These are phyloP conservation scores for Phyllosticta capitalensis DNA, from an alignment of 2,329 filamentous ascomycete genomes.

Conservation along the genomic window DNA sequence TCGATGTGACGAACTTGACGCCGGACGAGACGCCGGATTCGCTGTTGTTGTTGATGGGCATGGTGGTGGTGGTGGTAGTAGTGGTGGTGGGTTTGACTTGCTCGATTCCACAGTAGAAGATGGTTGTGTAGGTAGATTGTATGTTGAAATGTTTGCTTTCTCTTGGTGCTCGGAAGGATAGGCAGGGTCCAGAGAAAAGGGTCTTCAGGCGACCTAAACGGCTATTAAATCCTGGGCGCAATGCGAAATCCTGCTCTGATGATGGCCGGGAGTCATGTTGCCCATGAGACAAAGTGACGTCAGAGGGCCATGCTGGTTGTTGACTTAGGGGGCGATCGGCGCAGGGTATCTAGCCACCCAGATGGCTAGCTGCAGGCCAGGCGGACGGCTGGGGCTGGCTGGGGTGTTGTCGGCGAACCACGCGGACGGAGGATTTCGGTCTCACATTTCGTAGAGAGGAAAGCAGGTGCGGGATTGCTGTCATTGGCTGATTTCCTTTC, in stretches of 20 bases:
- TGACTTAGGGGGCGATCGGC: neutral
- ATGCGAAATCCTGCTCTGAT: too few relatives aligned
- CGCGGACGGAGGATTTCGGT: neutral
- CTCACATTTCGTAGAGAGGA: neutral
- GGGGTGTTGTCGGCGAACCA: neutral
- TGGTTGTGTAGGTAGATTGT: neutral
- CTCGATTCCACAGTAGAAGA: too few relatives aligned
- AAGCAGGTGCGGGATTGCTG: neutral
- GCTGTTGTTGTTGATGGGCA: conserved; percentile 26
- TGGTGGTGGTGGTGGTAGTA: conserved; percentile 12
- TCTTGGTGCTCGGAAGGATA: too few relatives aligned
- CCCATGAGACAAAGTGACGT: too few relatives aligned
- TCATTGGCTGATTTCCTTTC: neutral
- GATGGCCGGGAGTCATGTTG: too few relatives aligned
- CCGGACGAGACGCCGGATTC: conserved; percentile 41
- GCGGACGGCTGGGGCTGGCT: neutral
- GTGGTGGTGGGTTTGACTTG: neutral
- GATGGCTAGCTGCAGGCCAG: neutral
- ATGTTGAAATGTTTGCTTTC: too few relatives aligned
- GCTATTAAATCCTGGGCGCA: too few relatives aligned
- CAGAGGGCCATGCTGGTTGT: too few relatives aligned
- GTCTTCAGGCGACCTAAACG: too few relatives aligned
- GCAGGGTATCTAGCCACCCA: too few relatives aligned
- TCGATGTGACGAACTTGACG: conserved; percentile 46
- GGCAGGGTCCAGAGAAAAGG: too few relatives aligned